Evolutionary conservation across 2,329 filamentous ascomycete genomes (phyloP).

Genomic region (Trichothecium roseum): DNA sequence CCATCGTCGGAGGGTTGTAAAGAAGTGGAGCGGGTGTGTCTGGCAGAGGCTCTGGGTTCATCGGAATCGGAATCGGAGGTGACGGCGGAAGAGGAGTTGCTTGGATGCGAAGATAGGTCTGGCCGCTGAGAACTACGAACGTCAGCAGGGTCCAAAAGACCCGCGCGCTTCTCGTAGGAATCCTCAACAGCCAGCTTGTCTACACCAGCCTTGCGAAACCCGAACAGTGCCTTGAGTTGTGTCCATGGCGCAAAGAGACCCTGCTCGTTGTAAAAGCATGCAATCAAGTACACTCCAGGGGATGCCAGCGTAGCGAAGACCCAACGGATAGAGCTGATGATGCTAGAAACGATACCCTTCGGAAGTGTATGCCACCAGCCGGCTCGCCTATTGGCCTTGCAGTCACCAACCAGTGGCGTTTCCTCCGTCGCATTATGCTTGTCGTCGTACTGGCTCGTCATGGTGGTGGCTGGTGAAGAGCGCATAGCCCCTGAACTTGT

Average conservation of each 20-base stretch:
- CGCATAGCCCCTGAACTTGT: background rate
- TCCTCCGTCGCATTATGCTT: slow-evolving; percentile 43
- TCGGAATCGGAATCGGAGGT: slow-evolving; percentile 66
- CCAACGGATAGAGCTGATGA: slow-evolving; percentile 69
- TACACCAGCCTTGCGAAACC: slow-evolving; percentile 27
- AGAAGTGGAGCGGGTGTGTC: slow-evolving; percentile 56
- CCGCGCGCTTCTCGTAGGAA: slow-evolving; percentile 14
- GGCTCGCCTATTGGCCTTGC: slow-evolving; percentile 24
- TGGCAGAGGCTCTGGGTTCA: slow-evolving; percentile 18
- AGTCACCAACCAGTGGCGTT: slow-evolving; percentile 45
- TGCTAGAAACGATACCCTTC: slow-evolving; percentile 57
- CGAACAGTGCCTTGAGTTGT: slow-evolving; percentile 58
- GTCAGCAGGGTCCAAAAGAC: slow-evolving; percentile 11
- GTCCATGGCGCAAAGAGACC: slow-evolving; percentile 70
- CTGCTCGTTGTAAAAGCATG: slow-evolving; percentile 72
- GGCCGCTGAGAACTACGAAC: slow-evolving; percentile 4
- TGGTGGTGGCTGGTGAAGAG: slow-evolving; percentile 23
- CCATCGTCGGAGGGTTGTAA: slow-evolving; percentile 50
- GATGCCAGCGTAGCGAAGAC: slow-evolving; percentile 68
- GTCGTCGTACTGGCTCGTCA: slow-evolving; percentile 26
- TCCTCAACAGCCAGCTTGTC: slow-evolving; percentile 30
- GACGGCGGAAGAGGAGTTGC: slow-evolving; percentile 50
- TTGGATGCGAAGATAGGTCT: slow-evolving; percentile 15
- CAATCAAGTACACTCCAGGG: slow-evolving; percentile 72
- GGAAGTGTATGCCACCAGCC: slow-evolving; percentile 48